Conservation (phyloP, 352 stramenopile genomes). For the Phytophthora pseudosyringae region DNA sequence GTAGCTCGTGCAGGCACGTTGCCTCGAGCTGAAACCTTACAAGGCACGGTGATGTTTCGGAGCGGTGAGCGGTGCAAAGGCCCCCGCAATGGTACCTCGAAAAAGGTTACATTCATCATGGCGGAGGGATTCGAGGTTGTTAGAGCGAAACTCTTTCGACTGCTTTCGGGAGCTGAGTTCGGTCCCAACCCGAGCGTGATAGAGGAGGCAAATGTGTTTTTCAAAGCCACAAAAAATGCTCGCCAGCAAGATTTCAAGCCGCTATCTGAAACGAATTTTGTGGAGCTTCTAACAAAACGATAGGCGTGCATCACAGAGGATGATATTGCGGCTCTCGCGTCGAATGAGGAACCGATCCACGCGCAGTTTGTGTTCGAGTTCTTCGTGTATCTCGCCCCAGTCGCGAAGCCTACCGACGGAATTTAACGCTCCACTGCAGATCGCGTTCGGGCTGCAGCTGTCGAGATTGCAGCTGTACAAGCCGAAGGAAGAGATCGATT, state of each 20-base stretch:
- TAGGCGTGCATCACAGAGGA: constrained; percentile 1
- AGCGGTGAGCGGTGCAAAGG: no score
- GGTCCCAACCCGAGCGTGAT: not conserved
- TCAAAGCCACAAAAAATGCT: constrained; percentile 16
- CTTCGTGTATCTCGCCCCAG: constrained; percentile 12
- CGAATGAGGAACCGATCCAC: not conserved
- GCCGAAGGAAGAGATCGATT: not conserved
- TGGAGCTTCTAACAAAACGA: not conserved
- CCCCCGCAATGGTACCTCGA: no score
- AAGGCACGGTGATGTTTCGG: no score
- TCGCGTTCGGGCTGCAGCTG: not conserved
- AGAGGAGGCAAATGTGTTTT: not conserved
- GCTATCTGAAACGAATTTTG: not conserved
- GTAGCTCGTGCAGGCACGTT: no score
- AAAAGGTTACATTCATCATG: no score
- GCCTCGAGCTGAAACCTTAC: no score
- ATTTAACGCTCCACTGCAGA: constrained; percentile 7
- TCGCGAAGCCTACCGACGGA: not conserved
- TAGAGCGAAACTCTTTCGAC: not conserved
- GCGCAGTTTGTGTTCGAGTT: constrained; percentile 14
- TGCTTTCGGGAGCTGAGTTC: not conserved
- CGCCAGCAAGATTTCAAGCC: constrained; percentile 16
- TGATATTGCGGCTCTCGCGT: not conserved
- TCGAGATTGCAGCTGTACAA: constrained; percentile 5
- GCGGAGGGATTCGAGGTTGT: not conserved